phyloP scores from a whole-genome alignment of 257 asterid species.

The Solanum piurae region DNA sequence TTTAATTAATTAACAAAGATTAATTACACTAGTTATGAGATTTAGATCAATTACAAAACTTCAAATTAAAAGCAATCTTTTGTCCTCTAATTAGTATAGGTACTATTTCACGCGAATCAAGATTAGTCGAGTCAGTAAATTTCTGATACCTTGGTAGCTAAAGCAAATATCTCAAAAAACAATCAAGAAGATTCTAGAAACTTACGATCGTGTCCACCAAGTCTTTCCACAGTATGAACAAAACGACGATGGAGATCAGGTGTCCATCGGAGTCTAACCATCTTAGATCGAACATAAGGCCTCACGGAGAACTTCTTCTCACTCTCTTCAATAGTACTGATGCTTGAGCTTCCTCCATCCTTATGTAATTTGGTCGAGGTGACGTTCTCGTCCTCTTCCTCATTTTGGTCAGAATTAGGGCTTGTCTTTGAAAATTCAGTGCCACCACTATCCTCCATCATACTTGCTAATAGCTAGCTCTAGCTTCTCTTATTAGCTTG shows the following conservation, averaged over 20 bases:
- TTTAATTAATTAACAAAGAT: not conserved
- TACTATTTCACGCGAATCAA: not conserved
- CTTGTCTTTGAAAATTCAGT: slow-evolving; percentile 21
- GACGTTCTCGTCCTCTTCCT: slow-evolving; percentile 7
- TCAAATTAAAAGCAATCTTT: not conserved
- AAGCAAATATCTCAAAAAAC: not conserved
- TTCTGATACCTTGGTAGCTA: not conserved
- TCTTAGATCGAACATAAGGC: slow-evolving; percentile 81
- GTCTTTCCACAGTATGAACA: slow-evolving; percentile 61
- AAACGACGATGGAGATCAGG: slow-evolving; percentile 78
- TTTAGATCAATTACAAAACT: not conserved
- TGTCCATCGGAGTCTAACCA: slow-evolving; percentile 86
- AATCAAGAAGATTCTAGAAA: not conserved
- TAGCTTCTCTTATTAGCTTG: not conserved
- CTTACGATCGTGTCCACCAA: slow-evolving; percentile 83
- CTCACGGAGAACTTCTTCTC: slow-evolving; percentile 51
- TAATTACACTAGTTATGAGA: not conserved
- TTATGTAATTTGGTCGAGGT: not conserved
- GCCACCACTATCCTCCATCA: slow-evolving; percentile 38
- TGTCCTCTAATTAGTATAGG: not conserved
- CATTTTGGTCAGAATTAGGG: slow-evolving; percentile 18
- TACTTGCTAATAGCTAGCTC: not conserved
- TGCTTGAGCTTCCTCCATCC: slow-evolving; percentile 78
- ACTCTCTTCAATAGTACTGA: slow-evolving; percentile 54
- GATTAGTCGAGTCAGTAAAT: not conserved